Evolutionary conservation across 352 stramenopile species (phyloP), one percentile per base, ranked within the genome.

Genomic region (Globisporangium emineosum): DNA sequence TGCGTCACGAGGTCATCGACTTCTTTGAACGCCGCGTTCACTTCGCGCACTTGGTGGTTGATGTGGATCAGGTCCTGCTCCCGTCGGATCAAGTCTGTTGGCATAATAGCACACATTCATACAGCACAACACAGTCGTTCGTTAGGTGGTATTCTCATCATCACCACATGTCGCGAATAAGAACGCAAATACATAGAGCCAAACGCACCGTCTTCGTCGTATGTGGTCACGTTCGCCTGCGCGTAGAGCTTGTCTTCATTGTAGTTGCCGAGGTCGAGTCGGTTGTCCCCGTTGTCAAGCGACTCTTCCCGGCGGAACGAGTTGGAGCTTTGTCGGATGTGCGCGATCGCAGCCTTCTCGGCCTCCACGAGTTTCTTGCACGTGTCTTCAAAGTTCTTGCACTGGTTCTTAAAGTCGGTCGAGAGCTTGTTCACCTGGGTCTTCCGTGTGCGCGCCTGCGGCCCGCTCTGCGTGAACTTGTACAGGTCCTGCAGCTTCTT

Each of bases 1-100:
- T 90, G 74, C 40, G 79, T 71, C 37, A 90, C 73, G 7, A 90
- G 71, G 19, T 77, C 75, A 45, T 90, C 81, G 2, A 90, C 76
- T 57, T 90, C 81, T 51, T 78, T 77, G 71, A 75, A 90, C 23
- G 81, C 81, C 1, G 81, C 78, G 54, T 90, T 86, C 32, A 90
- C 80, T 17, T 90, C 81, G 7, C 77, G 72, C 30, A 90, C 66
- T 68, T 88, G 78, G 61, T 90, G 74, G 62, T 88, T 90, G 59
- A 90, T 90, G 69, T 88, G 81, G 13, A 90, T 58, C 59, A 90
- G 81, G 61, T 90, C 81, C 66, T 88, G 77, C 53, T 90, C 81
- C 60, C 81, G 73, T 64, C 81, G 77, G 15, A 72, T 56, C 59
- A 90, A 51, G 58, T 90, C 81, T 87, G 23, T 2, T 4, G 12